Evolutionary conservation across 2,329 filamentous ascomycete species (phyloP), one percentile per base, ranked within the genome.

Genomic region (Alternaria arborescens): DNA sequence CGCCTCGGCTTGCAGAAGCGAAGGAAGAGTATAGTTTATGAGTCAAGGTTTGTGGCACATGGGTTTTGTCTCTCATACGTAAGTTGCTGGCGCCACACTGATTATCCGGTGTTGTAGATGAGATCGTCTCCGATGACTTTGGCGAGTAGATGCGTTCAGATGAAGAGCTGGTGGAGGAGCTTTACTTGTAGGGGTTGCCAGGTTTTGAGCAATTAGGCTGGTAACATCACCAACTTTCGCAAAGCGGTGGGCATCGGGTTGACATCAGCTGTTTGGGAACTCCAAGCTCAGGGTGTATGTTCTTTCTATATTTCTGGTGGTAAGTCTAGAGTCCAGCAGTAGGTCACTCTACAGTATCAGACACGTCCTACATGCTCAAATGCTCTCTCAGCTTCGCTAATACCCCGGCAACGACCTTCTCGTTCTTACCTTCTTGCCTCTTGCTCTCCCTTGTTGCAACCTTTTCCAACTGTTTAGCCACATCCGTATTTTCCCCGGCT

Each of bases 391-490:
- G 58, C 58, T 54, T 64, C 18, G 61, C 66, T 62, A 70, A 50
- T 20, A 65, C 62, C n/a, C 54, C 62, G 6, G 34, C 59, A 42
- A 72, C 61, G 34, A 70, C 61, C 62, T 71, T 70, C 52, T 71
- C 70, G 78, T 98, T 99, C 8, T 84, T 83, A n/a, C 89, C 87
- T 72, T 97, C 97, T 74, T 94, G 94, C 32, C 95, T 87, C 82
- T 95, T 97, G 8, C 93, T 93, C 84, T 99, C 95, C 58, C 94
- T 87, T 16, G 94, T 77, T 4, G 70, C 5, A 87, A 88, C 94
- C 81, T 90, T 91, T 58, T 77, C 78, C 81, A 94, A 88, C 68
- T 89, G 85, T 8, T 86, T 83, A 65, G 90, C 85, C 6, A 78
- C 76, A 47, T 82, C 79, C 82, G 89, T 89, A 24, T 77, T 68